Conservation (phyloP, 106 monocot genomes). For the Dactylorhiza incarnata region DNA sequence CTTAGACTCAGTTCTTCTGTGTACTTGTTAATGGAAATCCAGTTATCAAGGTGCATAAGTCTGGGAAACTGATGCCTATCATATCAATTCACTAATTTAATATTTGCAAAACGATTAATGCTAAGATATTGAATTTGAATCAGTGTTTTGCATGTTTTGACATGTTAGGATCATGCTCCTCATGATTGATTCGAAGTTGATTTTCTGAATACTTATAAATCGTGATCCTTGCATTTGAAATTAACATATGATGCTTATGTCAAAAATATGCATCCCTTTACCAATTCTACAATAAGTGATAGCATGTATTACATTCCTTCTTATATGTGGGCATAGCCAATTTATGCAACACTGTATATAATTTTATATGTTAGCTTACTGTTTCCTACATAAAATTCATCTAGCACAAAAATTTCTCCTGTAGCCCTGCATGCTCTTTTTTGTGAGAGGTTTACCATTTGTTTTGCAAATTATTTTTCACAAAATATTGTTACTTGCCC, state of each 20-base stretch:
- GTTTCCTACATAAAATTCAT: not conserved
- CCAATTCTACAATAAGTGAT: not conserved
- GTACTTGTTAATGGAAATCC: too few species aligned
- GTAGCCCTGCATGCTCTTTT: not conserved
- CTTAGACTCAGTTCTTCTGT: too few species aligned
- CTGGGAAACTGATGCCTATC: too few species aligned
- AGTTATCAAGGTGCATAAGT: too few species aligned
- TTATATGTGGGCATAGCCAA: not conserved
- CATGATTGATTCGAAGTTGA: not conserved
- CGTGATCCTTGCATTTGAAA: not conserved
- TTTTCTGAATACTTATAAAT: not conserved
- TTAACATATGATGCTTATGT: not conserved
- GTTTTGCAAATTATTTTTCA: not conserved
- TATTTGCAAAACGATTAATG: too few species aligned
- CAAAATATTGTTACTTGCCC: not conserved
- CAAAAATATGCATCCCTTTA: not conserved
- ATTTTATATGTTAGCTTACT: not conserved
- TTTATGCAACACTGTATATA: not conserved
- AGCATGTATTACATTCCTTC: not conserved
- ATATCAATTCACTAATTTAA: too few species aligned
- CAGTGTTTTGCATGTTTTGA: not conserved
- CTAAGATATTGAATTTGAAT: not conserved
- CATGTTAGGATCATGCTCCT: not conserved
- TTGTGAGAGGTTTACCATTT: not conserved
- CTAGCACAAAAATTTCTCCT: not conserved